Conservation (phyloP, 2,329 filamentous ascomycete species). For the Ascochyta rabiei region DNA sequence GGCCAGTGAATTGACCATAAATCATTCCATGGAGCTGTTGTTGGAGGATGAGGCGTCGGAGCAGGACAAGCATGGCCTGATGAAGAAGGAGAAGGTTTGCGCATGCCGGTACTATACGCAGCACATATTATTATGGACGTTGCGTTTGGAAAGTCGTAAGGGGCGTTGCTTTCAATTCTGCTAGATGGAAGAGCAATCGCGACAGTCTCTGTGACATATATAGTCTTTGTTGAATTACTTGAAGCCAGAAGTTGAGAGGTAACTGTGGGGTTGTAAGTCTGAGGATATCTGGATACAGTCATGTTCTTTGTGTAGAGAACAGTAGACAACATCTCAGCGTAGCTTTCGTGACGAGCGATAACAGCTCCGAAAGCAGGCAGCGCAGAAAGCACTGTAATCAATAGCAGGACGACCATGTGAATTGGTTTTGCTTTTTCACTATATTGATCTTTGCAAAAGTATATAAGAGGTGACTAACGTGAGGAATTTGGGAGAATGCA, state of each 20-base stretch:
- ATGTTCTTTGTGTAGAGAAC: background rate
- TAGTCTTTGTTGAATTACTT: background rate
- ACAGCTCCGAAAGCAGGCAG: background rate
- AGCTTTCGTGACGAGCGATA: background rate
- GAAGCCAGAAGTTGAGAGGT: too few relatives aligned
- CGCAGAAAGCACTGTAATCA: too few relatives aligned
- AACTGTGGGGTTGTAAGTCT: too few relatives aligned
- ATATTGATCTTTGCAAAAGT: too few relatives aligned
- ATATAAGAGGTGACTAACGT: too few relatives aligned
- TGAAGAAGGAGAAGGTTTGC: background rate
- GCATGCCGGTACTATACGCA: background rate
- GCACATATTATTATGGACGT: background rate
- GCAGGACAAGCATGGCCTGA: background rate
- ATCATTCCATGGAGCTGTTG: background rate
- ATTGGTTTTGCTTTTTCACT: background rate
- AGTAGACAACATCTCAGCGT: background rate
- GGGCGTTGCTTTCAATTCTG: background rate
- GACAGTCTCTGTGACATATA: background rate
- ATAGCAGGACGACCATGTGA: too few relatives aligned
- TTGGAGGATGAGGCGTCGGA: background rate
- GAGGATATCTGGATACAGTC: background rate
- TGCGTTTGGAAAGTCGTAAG: background rate
- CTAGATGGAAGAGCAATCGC: background rate
- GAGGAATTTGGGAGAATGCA: too few relatives aligned
- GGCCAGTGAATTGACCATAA: background rate